phyloP scores from a whole-genome alignment of 495 filamentous ascomycete genomes.

The Coniosporium apollinis region DNA sequence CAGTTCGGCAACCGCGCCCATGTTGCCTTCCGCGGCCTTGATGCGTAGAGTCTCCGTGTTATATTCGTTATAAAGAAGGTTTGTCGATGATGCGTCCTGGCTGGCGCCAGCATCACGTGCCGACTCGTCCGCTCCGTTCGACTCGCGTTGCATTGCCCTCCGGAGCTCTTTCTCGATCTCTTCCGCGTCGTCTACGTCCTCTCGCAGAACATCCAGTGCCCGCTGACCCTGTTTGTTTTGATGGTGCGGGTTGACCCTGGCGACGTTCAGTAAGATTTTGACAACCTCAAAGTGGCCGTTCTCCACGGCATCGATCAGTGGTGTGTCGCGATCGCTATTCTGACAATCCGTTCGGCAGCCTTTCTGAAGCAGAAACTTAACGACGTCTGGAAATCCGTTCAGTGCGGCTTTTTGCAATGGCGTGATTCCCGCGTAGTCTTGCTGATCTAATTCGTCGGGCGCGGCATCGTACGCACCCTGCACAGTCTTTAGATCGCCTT shows the following conservation, averaged over 20 bases:
- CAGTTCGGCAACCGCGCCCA: conserved; percentile 59
- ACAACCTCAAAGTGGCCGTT: conserved; percentile 89
- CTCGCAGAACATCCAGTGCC: conserved; percentile 56
- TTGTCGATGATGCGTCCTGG: no score
- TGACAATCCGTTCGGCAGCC: conserved; percentile 65
- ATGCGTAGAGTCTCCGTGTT: conserved; percentile 49
- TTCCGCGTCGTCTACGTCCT: conserved; percentile 34
- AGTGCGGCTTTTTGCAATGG: conserved; percentile 83
- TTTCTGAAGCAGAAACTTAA: conserved; percentile 59
- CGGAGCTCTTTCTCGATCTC: conserved; percentile 46
- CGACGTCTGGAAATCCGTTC: conserved; percentile 65
- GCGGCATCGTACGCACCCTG: conserved; percentile 53
- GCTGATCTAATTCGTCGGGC: conserved; percentile 70
- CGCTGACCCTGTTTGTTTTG: conserved; percentile 76
- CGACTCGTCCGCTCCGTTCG: no score
- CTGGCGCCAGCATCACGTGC: no score
- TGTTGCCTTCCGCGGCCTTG: conserved; percentile 70
- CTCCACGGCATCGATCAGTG: conserved; percentile 87
- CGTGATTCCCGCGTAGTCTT: conserved; percentile 86
- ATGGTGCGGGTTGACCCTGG: conserved; percentile 75
- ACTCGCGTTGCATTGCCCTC: conserved; percentile 29
- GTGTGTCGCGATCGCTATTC: conserved; percentile 76
- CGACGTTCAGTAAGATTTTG: conserved; percentile 53
- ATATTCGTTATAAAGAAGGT: conserved; percentile 1
- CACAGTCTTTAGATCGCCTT: conserved; percentile 54